phyloP scores from a whole-genome alignment of 2,329 filamentous ascomycete genomes.

The Geosmithia flava region DNA sequence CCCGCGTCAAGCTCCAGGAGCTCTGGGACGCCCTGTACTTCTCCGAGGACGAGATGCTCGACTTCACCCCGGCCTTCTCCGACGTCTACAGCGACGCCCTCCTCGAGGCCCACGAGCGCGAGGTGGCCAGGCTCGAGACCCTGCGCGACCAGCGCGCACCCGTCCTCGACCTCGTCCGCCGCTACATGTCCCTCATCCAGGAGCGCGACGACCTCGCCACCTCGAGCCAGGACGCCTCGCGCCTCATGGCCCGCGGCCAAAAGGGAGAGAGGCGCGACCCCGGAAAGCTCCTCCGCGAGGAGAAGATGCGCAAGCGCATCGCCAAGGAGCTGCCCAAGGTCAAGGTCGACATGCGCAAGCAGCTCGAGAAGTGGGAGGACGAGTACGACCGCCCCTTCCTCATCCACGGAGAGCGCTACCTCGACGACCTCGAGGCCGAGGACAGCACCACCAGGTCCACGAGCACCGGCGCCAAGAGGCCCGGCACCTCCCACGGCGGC shows the following conservation, averaged over 20 bases:
- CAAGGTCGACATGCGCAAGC: constrained; percentile 67
- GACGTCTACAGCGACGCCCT: constrained; percentile 96
- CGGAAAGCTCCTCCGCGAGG: constrained; percentile 82
- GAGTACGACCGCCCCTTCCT: constrained; percentile 90
- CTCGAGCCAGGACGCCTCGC: constrained; percentile 89
- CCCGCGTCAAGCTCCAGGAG: constrained; percentile 79
- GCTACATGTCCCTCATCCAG: constrained; percentile 66
- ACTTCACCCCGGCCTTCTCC: constrained; percentile 93
- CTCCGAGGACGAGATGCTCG: constrained; percentile 96
- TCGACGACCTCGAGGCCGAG: constrained; percentile 66
- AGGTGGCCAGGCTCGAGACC: constrained; percentile 70
- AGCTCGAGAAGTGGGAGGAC: constrained; percentile 80
- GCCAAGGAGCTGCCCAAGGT: constrained; percentile 92
- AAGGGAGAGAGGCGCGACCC: constrained; percentile 94
- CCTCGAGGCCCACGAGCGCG: constrained; percentile 85
- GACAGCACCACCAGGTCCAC: constrained; percentile 26
- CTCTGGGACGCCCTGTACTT: constrained; percentile 92
- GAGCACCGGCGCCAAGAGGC: constrained; percentile 44
- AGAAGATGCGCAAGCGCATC: constrained; percentile 98
- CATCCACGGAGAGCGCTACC: constrained; percentile 82
- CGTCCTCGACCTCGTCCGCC: constrained; percentile 70
- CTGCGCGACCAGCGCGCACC: constrained; percentile 81
- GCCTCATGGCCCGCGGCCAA: constrained; percentile 79
- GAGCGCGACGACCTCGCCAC: constrained; percentile 81
- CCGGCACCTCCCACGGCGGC: constrained; percentile 3